Evolutionary conservation across 768 basidiomycete species (phyloP).

Genomic region (Collybiopsis luxurians): DNA sequence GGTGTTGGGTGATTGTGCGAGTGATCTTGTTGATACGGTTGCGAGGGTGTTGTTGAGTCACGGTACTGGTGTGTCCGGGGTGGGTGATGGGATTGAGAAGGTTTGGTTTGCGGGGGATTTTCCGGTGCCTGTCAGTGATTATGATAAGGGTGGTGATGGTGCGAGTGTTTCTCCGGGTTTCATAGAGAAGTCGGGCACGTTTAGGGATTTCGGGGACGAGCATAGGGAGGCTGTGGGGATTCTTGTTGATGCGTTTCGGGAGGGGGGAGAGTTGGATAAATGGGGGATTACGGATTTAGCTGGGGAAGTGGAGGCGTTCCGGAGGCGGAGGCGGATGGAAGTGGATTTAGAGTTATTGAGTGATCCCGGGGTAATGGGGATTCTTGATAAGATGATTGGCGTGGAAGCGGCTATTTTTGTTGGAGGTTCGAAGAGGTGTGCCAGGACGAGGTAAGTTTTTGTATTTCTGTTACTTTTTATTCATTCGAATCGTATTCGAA

Average conservation of each 20-base stretch:
- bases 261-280: conserved; percentile 33
- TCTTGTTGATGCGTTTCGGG: conserved; percentile 40
- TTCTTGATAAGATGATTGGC: conserved; percentile 57
- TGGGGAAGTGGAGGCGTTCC: conserved; percentile 23
- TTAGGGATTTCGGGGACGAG: conserved; percentile 35
- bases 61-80: conserved; percentile 19
- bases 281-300: conserved; percentile 44
- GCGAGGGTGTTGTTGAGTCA: conserved; percentile 28
- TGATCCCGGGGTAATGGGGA: conserved; percentile 51
- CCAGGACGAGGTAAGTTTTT: conserved; percentile 39
- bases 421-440: conserved; percentile 44
- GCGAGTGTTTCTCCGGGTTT: neutral
- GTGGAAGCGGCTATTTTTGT: conserved; percentile 48
- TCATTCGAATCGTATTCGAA: no score
- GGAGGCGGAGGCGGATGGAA: conserved; percentile 10
- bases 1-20: conserved; percentile 45
- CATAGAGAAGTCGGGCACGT: conserved; percentile 42
- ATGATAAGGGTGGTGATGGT: conserved; percentile 3
- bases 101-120: conserved; percentile 62
- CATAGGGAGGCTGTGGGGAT: conserved; percentile 45
- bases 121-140: conserved; percentile 27
- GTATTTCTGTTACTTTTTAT: neutral
- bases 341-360: conserved; percentile 26
- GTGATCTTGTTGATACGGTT: conserved; percentile 45
- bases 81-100: conserved; percentile 29